phyloP scores from a whole-genome alignment of 2,329 filamentous ascomycete species.

The Aspergillus glaucus region DNA sequence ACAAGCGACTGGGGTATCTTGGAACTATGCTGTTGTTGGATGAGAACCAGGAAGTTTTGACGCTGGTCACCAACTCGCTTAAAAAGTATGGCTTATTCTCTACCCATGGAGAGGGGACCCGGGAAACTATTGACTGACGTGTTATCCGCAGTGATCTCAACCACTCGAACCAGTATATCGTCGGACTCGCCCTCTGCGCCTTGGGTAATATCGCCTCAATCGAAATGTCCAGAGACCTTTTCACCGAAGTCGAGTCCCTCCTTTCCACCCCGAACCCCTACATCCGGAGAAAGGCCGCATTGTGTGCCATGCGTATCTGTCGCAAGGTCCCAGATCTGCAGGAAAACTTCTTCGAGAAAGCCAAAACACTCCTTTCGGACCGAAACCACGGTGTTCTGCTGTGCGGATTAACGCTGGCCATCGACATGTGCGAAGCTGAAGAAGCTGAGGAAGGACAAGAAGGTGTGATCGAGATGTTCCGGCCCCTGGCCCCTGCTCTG shows the following conservation, averaged over 20 bases:
- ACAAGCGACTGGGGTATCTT: slow-evolving; percentile 92
- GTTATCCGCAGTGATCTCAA: slow-evolving; percentile 67
- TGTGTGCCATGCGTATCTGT: slow-evolving; percentile 99
- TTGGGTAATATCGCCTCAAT: slow-evolving; percentile 96
- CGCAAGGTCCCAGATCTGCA: slow-evolving; percentile 95
- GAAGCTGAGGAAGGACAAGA: slow-evolving; percentile 88
- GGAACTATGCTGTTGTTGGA: slow-evolving; percentile 94
- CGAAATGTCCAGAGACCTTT: slow-evolving; percentile 97
- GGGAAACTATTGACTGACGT: not conserved
- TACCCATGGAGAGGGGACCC: not conserved
- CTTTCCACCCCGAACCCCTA: slow-evolving; percentile 96
- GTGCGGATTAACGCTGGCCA: slow-evolving; percentile 84
- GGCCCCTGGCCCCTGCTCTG: slow-evolving; percentile 73
- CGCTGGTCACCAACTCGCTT: slow-evolving; percentile 92
- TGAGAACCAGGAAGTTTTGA: slow-evolving; percentile 97
- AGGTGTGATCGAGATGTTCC: slow-evolving; percentile 84
- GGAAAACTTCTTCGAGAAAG: slow-evolving; percentile 95
- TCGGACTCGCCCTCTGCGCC: slow-evolving; percentile 91
- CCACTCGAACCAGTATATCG: slow-evolving; percentile 97
- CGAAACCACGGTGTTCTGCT: slow-evolving; percentile 93
- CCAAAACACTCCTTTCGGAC: slow-evolving; percentile 78
- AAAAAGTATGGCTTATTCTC: slow-evolving; percentile 66
- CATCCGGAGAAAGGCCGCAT: slow-evolving; percentile 88
- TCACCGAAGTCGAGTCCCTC: slow-evolving; percentile 88
- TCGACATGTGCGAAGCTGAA: slow-evolving; percentile 88